phyloP scores from a whole-genome alignment of 2,329 filamentous ascomycete species.

The Fusarium mangiferae region DNA sequence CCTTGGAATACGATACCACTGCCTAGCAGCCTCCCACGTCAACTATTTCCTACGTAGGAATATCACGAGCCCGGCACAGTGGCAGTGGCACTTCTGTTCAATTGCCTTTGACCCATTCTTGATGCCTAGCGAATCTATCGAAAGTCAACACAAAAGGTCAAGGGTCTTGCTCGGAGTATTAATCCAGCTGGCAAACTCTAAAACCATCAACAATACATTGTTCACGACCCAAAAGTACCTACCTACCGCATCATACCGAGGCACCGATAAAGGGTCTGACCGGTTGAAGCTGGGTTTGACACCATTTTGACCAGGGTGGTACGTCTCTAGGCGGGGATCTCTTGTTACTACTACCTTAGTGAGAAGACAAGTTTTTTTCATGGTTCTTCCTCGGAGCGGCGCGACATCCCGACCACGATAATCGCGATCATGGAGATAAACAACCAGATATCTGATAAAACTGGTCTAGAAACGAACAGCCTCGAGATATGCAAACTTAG shows the following conservation, averaged over 20 bases:
- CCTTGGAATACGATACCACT: conserved; percentile 16
- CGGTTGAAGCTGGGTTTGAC: conserved; percentile 12
- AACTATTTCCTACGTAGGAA: conserved; percentile 24
- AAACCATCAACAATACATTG: background rate
- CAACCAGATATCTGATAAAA: background rate
- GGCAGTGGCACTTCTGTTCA: conserved; percentile 23
- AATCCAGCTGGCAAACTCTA: conserved; percentile 11
- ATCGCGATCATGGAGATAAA: background rate
- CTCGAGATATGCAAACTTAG: conserved; percentile 22
- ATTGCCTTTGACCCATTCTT: conserved; percentile 7
- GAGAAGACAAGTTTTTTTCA: conserved; percentile 10
- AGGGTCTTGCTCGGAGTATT: conserved; percentile 16
- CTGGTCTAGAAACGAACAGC: background rate
- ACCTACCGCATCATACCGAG: conserved; percentile 1
- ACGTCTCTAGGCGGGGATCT: conserved; percentile 8
- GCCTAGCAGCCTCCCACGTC: conserved; percentile 32
- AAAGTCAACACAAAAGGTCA: background rate
- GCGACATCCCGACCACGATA: conserved; percentile 2
- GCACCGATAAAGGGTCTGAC: conserved; percentile 2
- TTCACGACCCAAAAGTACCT: background rate
- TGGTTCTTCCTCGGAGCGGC: conserved; percentile 10
- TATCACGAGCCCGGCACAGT: background rate
- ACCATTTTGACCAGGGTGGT: conserved; percentile 19
- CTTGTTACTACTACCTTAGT: background rate
- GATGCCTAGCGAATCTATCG: background rate